phyloP scores from a whole-genome alignment of 345 rosid genomes.

The Durio zibethinus region DNA sequence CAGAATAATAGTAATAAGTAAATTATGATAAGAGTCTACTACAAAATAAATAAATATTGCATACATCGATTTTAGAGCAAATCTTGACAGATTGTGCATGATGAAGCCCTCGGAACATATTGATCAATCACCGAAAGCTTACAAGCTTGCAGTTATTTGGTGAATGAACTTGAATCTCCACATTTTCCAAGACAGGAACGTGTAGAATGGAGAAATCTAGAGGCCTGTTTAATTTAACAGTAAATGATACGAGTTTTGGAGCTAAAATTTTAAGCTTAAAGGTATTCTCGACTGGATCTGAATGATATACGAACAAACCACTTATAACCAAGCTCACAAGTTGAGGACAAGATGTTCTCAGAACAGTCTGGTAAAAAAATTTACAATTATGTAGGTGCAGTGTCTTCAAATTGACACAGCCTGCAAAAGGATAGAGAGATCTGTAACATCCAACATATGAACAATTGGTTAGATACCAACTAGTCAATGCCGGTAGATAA shows the following conservation, averaged over 20 bases:
- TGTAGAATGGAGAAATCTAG: not conserved
- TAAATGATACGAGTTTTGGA: not conserved
- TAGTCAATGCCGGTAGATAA: too few relatives aligned
- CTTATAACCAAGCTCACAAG: not conserved
- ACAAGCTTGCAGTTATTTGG: not conserved
- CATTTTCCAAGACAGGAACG: not conserved
- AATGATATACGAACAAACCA: not conserved
- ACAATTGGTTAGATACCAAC: too few relatives aligned
- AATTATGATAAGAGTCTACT: too few relatives aligned
- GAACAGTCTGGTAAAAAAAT: not conserved
- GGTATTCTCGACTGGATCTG: not conserved
- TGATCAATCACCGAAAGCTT: not conserved
- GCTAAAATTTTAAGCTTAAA: not conserved
- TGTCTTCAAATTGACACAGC: too few relatives aligned
- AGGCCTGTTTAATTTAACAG: not conserved
- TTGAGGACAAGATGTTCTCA: not conserved
- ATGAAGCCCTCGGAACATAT: not conserved
- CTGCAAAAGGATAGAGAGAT: too few relatives aligned
- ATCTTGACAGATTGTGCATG: not conserved
- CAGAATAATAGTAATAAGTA: too few relatives aligned
- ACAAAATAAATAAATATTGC: not conserved
- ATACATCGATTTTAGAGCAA: not conserved
- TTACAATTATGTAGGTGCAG: too few relatives aligned
- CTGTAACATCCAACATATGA: too few relatives aligned
- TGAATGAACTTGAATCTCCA: not conserved